These are phyloP conservation scores for Stellera chamaejasme DNA, from an alignment of 345 rosid species.

Conservation along the genomic window DNA sequence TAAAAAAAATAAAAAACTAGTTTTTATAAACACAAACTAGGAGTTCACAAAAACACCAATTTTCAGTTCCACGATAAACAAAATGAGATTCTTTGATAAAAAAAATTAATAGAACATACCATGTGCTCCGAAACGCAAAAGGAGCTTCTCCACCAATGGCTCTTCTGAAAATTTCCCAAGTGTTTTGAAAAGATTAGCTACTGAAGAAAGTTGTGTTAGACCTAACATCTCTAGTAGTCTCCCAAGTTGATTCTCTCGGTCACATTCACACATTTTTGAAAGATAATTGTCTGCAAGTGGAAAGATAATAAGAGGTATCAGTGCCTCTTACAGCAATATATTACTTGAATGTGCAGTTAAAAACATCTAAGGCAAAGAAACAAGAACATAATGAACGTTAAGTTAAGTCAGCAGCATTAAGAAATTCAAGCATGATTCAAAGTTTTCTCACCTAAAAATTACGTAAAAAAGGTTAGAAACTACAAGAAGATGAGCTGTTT, in stretches of 20 bases:
- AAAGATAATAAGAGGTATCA: neutral
- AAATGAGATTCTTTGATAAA: too few relatives aligned
- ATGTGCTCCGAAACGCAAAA: constrained; percentile 30
- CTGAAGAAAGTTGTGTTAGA: constrained; percentile 39
- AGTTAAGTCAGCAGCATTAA: too few relatives aligned
- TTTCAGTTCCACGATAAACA: too few relatives aligned
- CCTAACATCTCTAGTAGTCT: constrained; percentile 51
- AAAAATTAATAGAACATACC: constrained; percentile 29
- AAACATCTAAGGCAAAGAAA: neutral
- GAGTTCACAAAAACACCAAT: too few relatives aligned
- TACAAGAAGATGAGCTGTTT: constrained; percentile 8
- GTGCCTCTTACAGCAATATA: neutral
- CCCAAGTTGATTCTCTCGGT: constrained; percentile 39
- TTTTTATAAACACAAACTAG: too few relatives aligned
- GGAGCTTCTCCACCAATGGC: constrained; percentile 43
- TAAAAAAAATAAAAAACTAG: too few relatives aligned
- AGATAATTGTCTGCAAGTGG: constrained; percentile 63
- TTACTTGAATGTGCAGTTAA: neutral
- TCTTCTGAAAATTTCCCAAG: constrained; percentile 63
- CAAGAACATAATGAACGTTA: neutral
- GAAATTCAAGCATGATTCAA: too few relatives aligned
- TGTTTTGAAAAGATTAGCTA: constrained; percentile 37
- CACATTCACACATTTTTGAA: constrained; percentile 53
- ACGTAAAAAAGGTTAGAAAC: neutral
- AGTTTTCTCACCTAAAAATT: too few relatives aligned